These are phyloP conservation scores for Aspergillus affinis DNA, from an alignment of 495 filamentous ascomycete genomes.

Conservation along the genomic window DNA sequence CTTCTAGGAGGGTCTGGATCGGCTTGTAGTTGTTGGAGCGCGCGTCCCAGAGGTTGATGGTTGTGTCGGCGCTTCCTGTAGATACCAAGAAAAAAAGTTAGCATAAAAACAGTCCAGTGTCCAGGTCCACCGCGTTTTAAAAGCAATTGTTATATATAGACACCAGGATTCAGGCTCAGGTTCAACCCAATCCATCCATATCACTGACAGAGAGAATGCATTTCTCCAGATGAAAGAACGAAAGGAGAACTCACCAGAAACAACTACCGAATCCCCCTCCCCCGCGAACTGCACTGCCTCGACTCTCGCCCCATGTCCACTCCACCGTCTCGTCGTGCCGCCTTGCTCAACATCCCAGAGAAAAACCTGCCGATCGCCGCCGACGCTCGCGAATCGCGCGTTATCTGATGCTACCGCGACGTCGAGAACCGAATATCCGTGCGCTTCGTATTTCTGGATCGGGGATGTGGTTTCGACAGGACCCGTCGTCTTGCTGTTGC, in stretches of 20 bases:
- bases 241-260: conserved; percentile 56
- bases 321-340: conserved; percentile 70
- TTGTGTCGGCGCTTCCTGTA: conserved; percentile 74
- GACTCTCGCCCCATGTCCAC: conserved; percentile 68
- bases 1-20: conserved; percentile 76
- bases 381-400: conserved; percentile 73
- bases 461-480: conserved; percentile 48
- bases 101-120: no score
- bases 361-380: conserved; percentile 87
- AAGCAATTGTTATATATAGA: no score
- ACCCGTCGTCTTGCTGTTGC: conserved; percentile 27
- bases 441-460: conserved; percentile 83
- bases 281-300: conserved; percentile 79
- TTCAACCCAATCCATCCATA: no score
- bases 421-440: conserved; percentile 87
- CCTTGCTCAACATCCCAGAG: conserved; percentile 90
- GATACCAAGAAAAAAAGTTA: background rate
- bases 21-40: conserved; percentile 62
- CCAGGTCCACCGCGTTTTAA: no score
- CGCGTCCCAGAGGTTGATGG: conserved; percentile 83
- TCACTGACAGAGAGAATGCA: background rate
- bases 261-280: conserved; percentile 63
- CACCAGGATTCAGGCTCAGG: no score
- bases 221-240: background rate
- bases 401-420: conserved; percentile 75